Evolutionary conservation across 768 basidiomycete species (phyloP), one percentile per base, ranked within the genome.

Genomic region (Mycena rosella): DNA sequence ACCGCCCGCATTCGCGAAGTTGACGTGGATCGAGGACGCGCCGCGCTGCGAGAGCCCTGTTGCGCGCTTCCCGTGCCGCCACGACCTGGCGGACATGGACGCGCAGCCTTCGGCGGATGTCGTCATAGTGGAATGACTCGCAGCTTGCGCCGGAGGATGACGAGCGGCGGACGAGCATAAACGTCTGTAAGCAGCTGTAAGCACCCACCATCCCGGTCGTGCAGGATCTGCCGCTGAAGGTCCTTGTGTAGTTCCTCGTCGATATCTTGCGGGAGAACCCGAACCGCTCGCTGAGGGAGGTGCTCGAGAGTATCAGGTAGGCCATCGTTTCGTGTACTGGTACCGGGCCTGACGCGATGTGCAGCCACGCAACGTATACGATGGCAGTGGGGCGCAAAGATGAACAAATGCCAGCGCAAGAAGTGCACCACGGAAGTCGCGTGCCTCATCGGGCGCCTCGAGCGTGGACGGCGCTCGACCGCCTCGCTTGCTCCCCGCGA

Each of bases 71-170:
- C 40, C 52, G 10, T 67, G 65, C 49, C 47, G 17, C 32, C 32
- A 34, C 6, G 32, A n/a, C 7, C 22, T 0, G 48, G 10, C 11
- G 10, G 49, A 44, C 18, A 15, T 15, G 14, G 38, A 52, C 15
- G 48, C 45, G 49, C 54, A 56, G 20, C 36, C 26, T n/a, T n/a
- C n/a, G 18, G 66, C 66, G 53, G 66, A 67, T 51, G 66, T 67
- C 47, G 57, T 73, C 6, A 44, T 59, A 63, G 6, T 70, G 63
- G 42, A 68, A 63, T 45, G 67, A 68, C 55, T 65, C 63, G 47
- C 69, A 73, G 60, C 20, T 36, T 30, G 58, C 66, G 10, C 70
- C 66, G 69, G 69, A 70, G 47, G 52, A 47, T n/a, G 53, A 38
- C 10, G 54, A 57, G 20, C 4, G 15, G 38, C 38, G 10, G 15